A percentile compares a stretch with the other conserved stretches of the same genome.
phyloP scores from a whole-genome alignment of 305 asterid genomes.

The Andrographis paniculata region DNA sequence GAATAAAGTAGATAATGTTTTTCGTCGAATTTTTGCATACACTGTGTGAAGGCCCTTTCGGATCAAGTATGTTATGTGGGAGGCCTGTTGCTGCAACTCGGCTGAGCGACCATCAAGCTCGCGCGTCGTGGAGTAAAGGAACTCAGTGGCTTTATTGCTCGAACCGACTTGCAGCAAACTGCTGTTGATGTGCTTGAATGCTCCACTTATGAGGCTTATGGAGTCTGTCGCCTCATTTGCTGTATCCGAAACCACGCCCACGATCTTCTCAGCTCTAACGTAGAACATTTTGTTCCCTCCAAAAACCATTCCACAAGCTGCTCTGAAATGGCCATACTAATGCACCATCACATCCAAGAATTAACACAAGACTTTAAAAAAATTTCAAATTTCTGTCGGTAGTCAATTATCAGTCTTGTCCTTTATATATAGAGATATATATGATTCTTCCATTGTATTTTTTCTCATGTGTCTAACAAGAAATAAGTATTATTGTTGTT shows the following conservation, averaged over 20 bases:
- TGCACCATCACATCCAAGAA: neutral
- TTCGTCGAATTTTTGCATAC: too few species aligned
- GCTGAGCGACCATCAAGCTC: constrained; percentile 54
- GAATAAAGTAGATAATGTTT: too few species aligned
- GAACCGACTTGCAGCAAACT: constrained; percentile 27
- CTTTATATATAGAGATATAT: too few species aligned
- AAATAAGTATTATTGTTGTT: too few species aligned
- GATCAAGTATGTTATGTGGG: constrained; percentile 37
- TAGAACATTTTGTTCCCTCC: constrained; percentile 66
- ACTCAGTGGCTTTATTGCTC: constrained; percentile 25
- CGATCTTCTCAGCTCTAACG: constrained; percentile 43
- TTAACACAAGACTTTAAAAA: too few species aligned
- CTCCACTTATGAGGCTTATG: constrained; percentile 43
- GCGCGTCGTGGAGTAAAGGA: constrained; percentile 46
- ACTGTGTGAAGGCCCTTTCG: constrained; percentile 45
- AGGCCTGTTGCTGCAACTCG: constrained; percentile 50
- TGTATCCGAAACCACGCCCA: constrained; percentile 61
- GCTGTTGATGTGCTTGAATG: constrained; percentile 47
- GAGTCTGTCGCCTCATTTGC: constrained; percentile 66
- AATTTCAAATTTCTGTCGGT: neutral
- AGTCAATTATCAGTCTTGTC: too few species aligned
- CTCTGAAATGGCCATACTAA: constrained; percentile 27
- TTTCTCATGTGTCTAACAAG: too few species aligned
- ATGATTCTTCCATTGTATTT: too few species aligned
- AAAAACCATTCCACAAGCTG: constrained; percentile 51